A percentile compares a stretch with the other conserved stretches of the same genome.
Evolutionary conservation across 108 stramenopile species (phyloP).

Genomic region (Pelagomonas calceolata): DNA sequence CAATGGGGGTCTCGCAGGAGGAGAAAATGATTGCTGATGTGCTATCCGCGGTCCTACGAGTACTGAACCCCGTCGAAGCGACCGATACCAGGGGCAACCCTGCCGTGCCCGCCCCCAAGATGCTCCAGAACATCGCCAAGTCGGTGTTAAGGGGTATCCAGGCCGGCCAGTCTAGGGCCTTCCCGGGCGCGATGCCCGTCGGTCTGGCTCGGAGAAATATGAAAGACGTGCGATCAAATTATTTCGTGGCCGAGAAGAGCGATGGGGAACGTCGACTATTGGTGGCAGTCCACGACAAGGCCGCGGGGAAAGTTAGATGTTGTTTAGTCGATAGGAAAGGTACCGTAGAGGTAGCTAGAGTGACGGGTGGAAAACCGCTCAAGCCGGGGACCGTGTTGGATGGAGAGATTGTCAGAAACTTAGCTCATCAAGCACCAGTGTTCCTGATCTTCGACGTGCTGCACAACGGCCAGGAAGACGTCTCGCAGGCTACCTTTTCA

Average conservation of each 20-base stretch:
- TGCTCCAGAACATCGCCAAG: background rate
- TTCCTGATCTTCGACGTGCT: background rate
- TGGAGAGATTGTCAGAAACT: background rate
- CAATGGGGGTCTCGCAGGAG: background rate
- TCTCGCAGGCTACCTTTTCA: background rate
- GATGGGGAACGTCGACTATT: background rate
- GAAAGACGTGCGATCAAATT: background rate
- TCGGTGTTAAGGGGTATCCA: background rate
- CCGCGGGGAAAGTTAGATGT: background rate
- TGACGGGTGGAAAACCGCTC: background rate
- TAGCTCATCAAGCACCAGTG: background rate
- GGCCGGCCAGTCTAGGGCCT: background rate
- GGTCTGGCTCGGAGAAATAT: background rate
- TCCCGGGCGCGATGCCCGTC: background rate
- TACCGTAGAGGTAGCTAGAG: background rate
- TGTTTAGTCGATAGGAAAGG: background rate
- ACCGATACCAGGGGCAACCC: background rate
- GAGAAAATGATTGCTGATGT: background rate
- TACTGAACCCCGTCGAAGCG: background rate
- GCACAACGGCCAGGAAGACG: background rate
- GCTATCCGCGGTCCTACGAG: background rate
- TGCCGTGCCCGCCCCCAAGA: background rate
- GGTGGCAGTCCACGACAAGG: background rate
- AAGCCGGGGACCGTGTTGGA: background rate
- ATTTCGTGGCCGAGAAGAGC: background rate